Conservation (phyloP, 2,329 filamentous ascomycete genomes). For the Metarhizium sp. region DNA sequence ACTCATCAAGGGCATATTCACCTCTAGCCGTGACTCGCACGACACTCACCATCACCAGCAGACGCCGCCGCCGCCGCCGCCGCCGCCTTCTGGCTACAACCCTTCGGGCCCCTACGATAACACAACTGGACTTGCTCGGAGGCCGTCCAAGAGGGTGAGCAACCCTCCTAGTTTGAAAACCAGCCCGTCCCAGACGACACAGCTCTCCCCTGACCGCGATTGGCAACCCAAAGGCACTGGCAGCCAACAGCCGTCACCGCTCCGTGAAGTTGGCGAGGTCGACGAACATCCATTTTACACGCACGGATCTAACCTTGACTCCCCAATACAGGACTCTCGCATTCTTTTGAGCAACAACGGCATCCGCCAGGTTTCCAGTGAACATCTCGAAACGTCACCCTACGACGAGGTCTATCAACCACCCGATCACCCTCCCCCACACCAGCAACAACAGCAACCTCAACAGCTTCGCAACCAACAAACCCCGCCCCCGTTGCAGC, state of each 20-base stretch:
- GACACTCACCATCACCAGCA: slow-evolving; percentile 16
- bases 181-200: slow-evolving; percentile 19
- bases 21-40: slow-evolving; percentile 19
- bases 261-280: slow-evolving; percentile 33
- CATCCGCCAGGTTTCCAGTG: slow-evolving; percentile 38
- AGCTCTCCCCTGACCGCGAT: slow-evolving; percentile 10
- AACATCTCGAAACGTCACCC: slow-evolving; percentile 30
- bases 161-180: slow-evolving; percentile 35
- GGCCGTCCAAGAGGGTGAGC: slow-evolving; percentile 49
- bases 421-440: slow-evolving; percentile 12
- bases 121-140: slow-evolving; percentile 37
- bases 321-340: slow-evolving; percentile 30
- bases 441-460: slow-evolving; percentile 6
- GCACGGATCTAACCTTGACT: slow-evolving; percentile 30
- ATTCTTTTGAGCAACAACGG: slow-evolving; percentile 23
- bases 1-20: slow-evolving; percentile 45
- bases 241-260: slow-evolving; percentile 26
- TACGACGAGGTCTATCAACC: slow-evolving; percentile 37
- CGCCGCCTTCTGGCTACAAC: slow-evolving; percentile 11
- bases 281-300: slow-evolving; percentile 26
- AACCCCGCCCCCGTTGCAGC: slow-evolving; percentile 10
- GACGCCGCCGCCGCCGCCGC: background rate
- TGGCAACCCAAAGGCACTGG: slow-evolving; percentile 12
- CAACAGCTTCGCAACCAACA: slow-evolving; percentile 24
- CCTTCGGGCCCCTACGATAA: slow-evolving; percentile 36